Percentiles rank a stretch among this genome's conserved stretches.
Conservation (phyloP, 2,329 filamentous ascomycete genomes). For the Aureobasidium sp. region DNA sequence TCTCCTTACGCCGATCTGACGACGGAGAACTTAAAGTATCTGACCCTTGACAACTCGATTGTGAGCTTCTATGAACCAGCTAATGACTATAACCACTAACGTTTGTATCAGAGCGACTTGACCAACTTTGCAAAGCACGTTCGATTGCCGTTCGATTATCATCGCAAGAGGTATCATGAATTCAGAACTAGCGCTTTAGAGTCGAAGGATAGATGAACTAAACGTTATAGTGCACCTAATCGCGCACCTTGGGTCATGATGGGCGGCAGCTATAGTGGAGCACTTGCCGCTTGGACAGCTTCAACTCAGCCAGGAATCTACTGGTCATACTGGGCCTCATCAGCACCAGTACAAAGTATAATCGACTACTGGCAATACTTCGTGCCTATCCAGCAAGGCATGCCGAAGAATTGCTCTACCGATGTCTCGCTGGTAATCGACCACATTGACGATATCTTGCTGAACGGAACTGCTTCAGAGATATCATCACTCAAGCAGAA, state of each 20-base stretch:
- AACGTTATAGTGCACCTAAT: constrained; percentile 46
- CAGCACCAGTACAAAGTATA: constrained; percentile 50
- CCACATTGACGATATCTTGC: constrained; percentile 37
- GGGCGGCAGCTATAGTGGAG: constrained; percentile 52
- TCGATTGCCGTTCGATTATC: constrained; percentile 47
- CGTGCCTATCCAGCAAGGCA: constrained; percentile 48
- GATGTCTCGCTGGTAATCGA: constrained; percentile 48
- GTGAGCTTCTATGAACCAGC: not conserved
- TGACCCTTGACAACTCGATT: constrained; percentile 49
- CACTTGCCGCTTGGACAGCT: constrained; percentile 48
- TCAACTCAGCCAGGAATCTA: constrained; percentile 49
- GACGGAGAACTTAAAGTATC: constrained; percentile 47
- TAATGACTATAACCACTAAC: not conserved
- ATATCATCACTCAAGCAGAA: constrained; percentile 42
- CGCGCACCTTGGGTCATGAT: constrained; percentile 51
- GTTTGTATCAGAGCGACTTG: constrained; percentile 37
- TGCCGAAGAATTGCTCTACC: constrained; percentile 52
- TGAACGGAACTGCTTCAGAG: constrained; percentile 25
- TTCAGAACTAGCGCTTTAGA: too few relatives aligned
- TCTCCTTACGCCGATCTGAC: constrained; percentile 46
- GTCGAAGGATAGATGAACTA: too few relatives aligned
- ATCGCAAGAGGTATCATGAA: too few relatives aligned
- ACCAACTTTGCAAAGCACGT: constrained; percentile 49
- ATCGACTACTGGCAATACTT: constrained; percentile 55
- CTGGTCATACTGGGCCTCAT: constrained; percentile 54